Evolutionary conservation across 1,284 basidiomycete genomes (phyloP).

Genomic region (Ustilago hordei): DNA sequence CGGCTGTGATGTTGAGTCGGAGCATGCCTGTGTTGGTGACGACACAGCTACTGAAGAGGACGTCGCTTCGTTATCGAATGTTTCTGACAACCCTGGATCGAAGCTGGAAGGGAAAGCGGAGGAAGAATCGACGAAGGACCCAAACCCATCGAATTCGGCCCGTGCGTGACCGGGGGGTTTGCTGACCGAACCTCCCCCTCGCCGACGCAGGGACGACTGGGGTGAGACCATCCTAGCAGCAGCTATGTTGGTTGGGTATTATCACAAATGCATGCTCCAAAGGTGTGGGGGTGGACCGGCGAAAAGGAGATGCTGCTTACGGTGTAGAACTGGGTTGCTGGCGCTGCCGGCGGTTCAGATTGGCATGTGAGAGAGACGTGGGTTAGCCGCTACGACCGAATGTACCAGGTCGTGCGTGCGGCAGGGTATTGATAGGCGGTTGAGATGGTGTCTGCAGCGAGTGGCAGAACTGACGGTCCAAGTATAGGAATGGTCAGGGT

Average conservation of each 20-base stretch:
- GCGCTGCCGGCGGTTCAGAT: slow-evolving; percentile 22
- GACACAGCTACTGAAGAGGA: slow-evolving; percentile 21
- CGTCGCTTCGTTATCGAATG: slow-evolving; percentile 22
- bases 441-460: not conserved
- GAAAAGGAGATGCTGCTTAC: not conserved
- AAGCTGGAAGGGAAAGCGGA: slow-evolving; percentile 36
- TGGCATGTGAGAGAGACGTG: not conserved
- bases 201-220: slow-evolving; percentile 38
- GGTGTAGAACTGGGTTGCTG: not conserved
- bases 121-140: slow-evolving; percentile 49
- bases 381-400: not conserved
- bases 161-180: slow-evolving; percentile 26
- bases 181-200: slow-evolving; percentile 43
- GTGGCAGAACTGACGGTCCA: not conserved
- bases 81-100: slow-evolving; percentile 28
- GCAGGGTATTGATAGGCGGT: not conserved
- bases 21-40: slow-evolving; percentile 16
- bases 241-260: not conserved
- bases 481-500: not conserved
- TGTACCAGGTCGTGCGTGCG: not conserved
- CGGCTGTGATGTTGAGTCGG: slow-evolving; percentile 11
- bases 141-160: slow-evolving; percentile 47
- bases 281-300: not conserved
- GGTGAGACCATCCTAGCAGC: slow-evolving; percentile 36
- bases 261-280: slow-evolving; percentile 16